Conservation (phyloP, 352 stramenopile species). For the Pythium aphanidermatum region DNA sequence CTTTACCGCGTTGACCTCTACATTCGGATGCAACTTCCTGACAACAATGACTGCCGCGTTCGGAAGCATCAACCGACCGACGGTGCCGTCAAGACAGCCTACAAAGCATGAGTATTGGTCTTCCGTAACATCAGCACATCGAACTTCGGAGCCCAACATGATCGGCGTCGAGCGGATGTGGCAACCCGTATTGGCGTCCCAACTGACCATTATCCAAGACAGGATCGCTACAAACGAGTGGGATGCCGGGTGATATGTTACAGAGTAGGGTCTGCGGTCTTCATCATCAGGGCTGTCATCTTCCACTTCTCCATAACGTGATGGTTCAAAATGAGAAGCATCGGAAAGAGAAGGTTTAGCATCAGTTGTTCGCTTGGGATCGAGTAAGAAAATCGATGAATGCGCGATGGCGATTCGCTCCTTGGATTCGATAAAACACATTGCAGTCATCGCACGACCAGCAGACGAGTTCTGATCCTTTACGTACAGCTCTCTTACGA, state of each 20-base stretch:
- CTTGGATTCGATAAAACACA: slow-evolving; percentile 30
- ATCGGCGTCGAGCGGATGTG: slow-evolving; percentile 18
- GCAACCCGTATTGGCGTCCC: slow-evolving; percentile 18
- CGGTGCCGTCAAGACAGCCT: slow-evolving; percentile 27
- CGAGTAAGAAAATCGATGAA: slow-evolving; percentile 50
- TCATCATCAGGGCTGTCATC: slow-evolving; percentile 14
- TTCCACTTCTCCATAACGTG: background rate
- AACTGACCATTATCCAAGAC: slow-evolving; percentile 23
- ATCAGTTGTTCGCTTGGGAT: slow-evolving; percentile 7
- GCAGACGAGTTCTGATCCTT: slow-evolving; percentile 13
- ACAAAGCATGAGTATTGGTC: slow-evolving; percentile 40
- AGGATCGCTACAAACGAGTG: slow-evolving; percentile 32
- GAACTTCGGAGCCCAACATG: slow-evolving; percentile 23
- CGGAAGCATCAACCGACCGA: slow-evolving; percentile 34
- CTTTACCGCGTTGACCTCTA: slow-evolving; percentile 21
- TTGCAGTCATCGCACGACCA: slow-evolving; percentile 24
- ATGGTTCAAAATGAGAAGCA: too few relatives aligned
- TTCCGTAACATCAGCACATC: slow-evolving; percentile 25
- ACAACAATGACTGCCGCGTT: slow-evolving; percentile 24
- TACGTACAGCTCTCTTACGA: slow-evolving; percentile 29
- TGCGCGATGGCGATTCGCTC: slow-evolving; percentile 42
- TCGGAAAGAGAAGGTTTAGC: too few relatives aligned
- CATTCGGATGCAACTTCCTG: slow-evolving; percentile 20
- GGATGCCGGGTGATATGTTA: slow-evolving; percentile 23
- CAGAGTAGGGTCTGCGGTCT: slow-evolving; percentile 24